Percentiles rank a stretch among this genome's conserved stretches.
phyloP scores from a whole-genome alignment of 2,329 filamentous ascomycete genomes.

The Fusarium secorum region DNA sequence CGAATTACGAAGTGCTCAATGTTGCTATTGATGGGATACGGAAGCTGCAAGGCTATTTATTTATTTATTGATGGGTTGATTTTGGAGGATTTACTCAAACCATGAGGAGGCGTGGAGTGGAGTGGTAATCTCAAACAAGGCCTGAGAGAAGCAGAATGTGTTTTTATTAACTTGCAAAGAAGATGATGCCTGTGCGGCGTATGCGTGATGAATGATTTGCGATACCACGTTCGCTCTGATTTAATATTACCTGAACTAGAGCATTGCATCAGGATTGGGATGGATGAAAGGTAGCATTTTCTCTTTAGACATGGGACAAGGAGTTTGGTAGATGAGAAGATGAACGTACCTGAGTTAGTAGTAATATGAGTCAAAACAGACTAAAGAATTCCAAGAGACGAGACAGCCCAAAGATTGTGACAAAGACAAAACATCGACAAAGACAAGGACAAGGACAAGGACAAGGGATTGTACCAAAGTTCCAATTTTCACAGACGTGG shows the following conservation, averaged over 20 bases:
- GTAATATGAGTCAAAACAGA: slow-evolving; percentile 10
- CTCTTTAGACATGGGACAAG: slow-evolving; percentile 25
- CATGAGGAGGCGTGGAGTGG: neutral
- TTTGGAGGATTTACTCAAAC: neutral
- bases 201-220: slow-evolving; percentile 35
- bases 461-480: slow-evolving; percentile 19
- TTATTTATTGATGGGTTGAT: neutral
- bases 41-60: neutral
- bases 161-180: slow-evolving; percentile 27
- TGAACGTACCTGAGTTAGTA: neutral
- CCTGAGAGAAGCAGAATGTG: slow-evolving; percentile 11
- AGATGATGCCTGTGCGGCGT: slow-evolving; percentile 7
- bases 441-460: neutral
- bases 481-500: slow-evolving; percentile 9
- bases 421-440: neutral
- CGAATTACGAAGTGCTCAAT: slow-evolving; percentile 13
- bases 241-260: slow-evolving; percentile 21
- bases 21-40: neutral
- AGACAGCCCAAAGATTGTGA: neutral
- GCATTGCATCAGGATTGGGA: slow-evolving; percentile 24
- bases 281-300: slow-evolving; percentile 31
- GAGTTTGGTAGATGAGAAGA: slow-evolving; percentile 31
- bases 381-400: neutral
- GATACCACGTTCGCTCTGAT: slow-evolving; percentile 40
- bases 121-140: slow-evolving; percentile 3